Conservation (phyloP, 1,284 basidiomycete genomes). For the Coniferiporia weirii region DNA sequence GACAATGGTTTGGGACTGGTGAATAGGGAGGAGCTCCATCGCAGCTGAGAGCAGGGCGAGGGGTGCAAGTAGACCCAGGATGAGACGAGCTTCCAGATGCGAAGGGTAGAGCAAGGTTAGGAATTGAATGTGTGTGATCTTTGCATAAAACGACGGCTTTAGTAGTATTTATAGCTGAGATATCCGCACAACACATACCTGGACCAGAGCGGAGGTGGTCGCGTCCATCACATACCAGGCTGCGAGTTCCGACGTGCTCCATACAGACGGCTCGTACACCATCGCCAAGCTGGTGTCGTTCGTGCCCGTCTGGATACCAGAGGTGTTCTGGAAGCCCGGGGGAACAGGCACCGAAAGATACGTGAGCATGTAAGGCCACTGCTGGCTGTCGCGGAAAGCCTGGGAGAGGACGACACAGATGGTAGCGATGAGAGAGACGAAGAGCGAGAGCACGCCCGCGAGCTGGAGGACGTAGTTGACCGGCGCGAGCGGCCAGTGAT, state of each 20-base stretch:
- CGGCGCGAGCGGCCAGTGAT: slow-evolving; percentile 91
- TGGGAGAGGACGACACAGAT: slow-evolving; percentile 68
- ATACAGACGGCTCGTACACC: slow-evolving; percentile 33
- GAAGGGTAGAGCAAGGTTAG: slow-evolving; percentile 95
- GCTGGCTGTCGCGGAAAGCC: slow-evolving; percentile 56
- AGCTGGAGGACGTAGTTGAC: slow-evolving; percentile 91
- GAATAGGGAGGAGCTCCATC: slow-evolving; percentile 81
- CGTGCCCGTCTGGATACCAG: neutral
- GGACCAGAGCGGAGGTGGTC: slow-evolving; percentile 78
- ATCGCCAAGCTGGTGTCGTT: neutral
- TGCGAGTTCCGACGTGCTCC: slow-evolving; percentile 65
- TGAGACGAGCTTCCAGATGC: slow-evolving; percentile 82
- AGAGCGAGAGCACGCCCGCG: slow-evolving; percentile 73
- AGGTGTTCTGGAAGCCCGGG: slow-evolving; percentile 33
- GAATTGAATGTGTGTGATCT: slow-evolving; percentile 98
- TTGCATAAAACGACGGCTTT: slow-evolving; percentile 2
- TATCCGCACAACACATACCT: slow-evolving; percentile 45
- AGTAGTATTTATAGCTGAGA: neutral
- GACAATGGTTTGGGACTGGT: slow-evolving; percentile 40
- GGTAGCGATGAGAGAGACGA: slow-evolving; percentile 74
- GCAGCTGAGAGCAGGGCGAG: slow-evolving; percentile 81
- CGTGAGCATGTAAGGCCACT: slow-evolving; percentile 93
- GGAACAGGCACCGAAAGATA: slow-evolving; percentile 86
- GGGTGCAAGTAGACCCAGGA: slow-evolving; percentile 84
- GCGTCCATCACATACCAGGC: slow-evolving; percentile 90